These are phyloP conservation scores for Kuraishia cidri DNA, from an alignment of 805 yeast species.

Conservation along the genomic window DNA sequence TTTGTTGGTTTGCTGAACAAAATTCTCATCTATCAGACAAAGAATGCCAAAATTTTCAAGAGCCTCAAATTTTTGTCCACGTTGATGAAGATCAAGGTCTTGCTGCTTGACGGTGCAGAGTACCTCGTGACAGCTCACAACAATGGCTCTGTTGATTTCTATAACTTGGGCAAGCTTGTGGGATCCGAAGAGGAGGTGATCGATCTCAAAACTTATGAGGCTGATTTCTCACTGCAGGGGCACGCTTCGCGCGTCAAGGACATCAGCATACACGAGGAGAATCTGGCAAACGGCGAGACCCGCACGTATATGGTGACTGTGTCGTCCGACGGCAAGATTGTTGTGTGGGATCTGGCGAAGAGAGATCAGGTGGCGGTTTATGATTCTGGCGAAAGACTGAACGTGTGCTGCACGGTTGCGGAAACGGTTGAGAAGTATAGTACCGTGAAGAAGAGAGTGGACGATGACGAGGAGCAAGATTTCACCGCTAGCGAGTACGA, in stretches of 20 bases:
- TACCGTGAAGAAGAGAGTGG: conserved; percentile 45
- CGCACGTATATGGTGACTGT: conserved; percentile 56
- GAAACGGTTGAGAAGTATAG: conserved; percentile 70
- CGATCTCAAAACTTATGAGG: conserved; percentile 23
- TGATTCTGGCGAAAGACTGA: conserved; percentile 83
- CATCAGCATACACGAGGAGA: conserved; percentile 36
- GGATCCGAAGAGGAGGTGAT: conserved; percentile 14
- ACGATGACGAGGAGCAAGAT: conserved; percentile 27
- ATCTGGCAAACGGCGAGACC: conserved; percentile 20
- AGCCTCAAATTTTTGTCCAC: conserved; percentile 45
- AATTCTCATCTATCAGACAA: conserved; percentile 56
- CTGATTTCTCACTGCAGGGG: conserved; percentile 55
- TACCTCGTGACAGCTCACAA: conserved; percentile 61
- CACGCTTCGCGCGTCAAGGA: conserved; percentile 85
- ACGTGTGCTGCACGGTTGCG: conserved; percentile 70
- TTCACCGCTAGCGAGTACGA: conserved; percentile 67
- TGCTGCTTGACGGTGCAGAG: conserved; percentile 35
- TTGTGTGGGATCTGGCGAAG: conserved; percentile 70
- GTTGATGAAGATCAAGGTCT: conserved; percentile 59
- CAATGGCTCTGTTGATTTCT: conserved; percentile 63
- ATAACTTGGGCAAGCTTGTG: conserved; percentile 26
- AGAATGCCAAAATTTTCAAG: conserved; percentile 46
- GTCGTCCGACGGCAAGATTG: conserved; percentile 89
- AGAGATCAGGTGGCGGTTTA: conserved; percentile 85
- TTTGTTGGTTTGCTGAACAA: conserved; percentile 66